Percentiles rank a stretch among this genome's conserved stretches.
Conservation (phyloP, 179 eudicot genomes). For the Nepenthes alata region DNA sequence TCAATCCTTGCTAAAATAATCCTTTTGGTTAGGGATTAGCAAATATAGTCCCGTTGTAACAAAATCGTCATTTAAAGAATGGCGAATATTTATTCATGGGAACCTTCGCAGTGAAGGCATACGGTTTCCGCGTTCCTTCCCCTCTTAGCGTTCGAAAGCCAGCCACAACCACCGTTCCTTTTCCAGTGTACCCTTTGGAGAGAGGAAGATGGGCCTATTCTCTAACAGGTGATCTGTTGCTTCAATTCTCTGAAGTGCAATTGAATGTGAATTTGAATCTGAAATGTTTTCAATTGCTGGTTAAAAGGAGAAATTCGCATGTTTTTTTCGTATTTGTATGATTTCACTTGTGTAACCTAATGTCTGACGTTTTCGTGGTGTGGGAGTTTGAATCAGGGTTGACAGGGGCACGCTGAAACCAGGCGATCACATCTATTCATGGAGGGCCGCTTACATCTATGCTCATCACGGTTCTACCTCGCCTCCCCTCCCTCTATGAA, state of each 20-base stretch:
- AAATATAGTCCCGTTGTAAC: too few relatives aligned
- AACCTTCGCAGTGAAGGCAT: too few relatives aligned
- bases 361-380: background rate
- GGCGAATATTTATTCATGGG: too few relatives aligned
- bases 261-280: background rate
- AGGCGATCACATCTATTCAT: conserved; percentile 82
- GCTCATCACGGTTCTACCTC: conserved; percentile 58
- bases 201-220: conserved; percentile 23
- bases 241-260: too few relatives aligned
- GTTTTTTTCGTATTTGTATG: background rate
- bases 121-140: too few relatives aligned
- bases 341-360: background rate
- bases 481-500: background rate
- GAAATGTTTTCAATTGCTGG: background rate
- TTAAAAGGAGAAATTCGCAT: too few relatives aligned
- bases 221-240: conserved; percentile 35
- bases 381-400: conserved; percentile 22
- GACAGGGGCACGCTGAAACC: conserved; percentile 45
- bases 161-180: too few relatives aligned
- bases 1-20: too few relatives aligned
- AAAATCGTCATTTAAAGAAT: too few relatives aligned
- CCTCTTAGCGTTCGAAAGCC: too few relatives aligned
- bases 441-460: conserved; percentile 67
- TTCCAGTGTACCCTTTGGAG: background rate
- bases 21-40: too few relatives aligned